Evolutionary conservation across 805 yeast genomes (phyloP).

Genomic region (Saccharomyces mikatae): DNA sequence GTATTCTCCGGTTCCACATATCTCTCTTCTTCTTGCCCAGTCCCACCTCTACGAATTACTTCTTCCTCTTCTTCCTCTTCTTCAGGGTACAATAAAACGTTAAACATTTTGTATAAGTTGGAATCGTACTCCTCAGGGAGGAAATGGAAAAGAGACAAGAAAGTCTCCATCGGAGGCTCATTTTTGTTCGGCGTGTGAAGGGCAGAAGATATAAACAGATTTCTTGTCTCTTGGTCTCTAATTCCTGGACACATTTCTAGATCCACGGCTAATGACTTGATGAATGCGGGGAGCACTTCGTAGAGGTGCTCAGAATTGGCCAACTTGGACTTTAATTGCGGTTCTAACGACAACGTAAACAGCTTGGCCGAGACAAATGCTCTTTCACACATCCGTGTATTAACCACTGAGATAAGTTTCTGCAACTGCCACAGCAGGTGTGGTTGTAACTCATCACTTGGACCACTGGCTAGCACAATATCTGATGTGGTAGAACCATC

Average conservation of each 20-base stretch:
- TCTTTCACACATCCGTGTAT: constrained; percentile 16
- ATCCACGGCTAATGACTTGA: constrained; percentile 20
- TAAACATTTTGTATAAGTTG: constrained; percentile 29
- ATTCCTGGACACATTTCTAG: constrained; percentile 14
- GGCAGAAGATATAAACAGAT: constrained; percentile 25
- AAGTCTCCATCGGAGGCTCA: constrained; percentile 17
- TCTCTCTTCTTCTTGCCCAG: constrained; percentile 1
- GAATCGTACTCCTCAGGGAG: constrained; percentile 29
- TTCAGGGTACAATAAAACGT: constrained; percentile 24
- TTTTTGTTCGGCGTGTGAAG: constrained; percentile 15
- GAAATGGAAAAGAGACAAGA: constrained; percentile 26
- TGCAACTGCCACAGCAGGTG: constrained; percentile 26
- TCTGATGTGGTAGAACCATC: constrained; percentile 1
- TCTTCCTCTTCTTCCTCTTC: constrained; percentile 8
- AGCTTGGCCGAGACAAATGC: constrained; percentile 18
- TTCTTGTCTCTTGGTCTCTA: constrained; percentile 7
- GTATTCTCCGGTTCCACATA: constrained; percentile 20
- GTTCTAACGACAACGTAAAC: constrained; percentile 17
- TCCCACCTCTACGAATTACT: background rate
- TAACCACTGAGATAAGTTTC: constrained; percentile 18
- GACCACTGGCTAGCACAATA: background rate
- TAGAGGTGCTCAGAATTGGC: constrained; percentile 22
- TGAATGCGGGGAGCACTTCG: constrained; percentile 25
- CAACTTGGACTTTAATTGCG: constrained; percentile 12
- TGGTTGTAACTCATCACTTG: constrained; percentile 13